Base-by-base conservation (phyloP, 306 rosid genomes). In the Prunus kanzakura region DNA sequence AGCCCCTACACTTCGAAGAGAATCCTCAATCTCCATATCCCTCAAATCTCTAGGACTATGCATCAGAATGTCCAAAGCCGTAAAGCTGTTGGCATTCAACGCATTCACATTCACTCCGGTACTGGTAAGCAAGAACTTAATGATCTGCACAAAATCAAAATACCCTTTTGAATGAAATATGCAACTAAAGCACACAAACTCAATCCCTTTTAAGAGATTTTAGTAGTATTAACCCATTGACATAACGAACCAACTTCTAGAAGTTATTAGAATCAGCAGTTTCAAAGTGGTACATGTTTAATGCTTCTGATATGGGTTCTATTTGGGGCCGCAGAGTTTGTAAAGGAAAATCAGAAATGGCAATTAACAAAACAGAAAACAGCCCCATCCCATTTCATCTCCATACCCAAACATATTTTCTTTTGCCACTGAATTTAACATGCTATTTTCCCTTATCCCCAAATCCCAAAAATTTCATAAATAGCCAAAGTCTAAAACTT, bases 41-140 rank as follows among this genome's bases (percentile, higher is more conserved):
- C 47, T 80, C 49, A 69, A 49, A 52, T 58, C 83, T 80, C 79
- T 58, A 23, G 75, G 79, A 62, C 83, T 80, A 38, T 68, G 76
- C 63, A 69, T 23, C 35, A 82, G 78, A 69, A 82, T 74, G 66
- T 78, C 86, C 10, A 78, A 52, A 3, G 86, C 80, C 14, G 83
- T 82, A 8, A 56, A 43, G 55, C 81, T 58, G 45, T 72, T 79
- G 32, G 66, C 11, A 43, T 73, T 83, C 71, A 76, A 67, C 3
- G 58, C 76, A 54, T 76, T 75, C 64, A 79, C 84, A 16, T 83
- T 2, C 47, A 78, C 76, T 49, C 65, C 32, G 15, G 72, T 71
- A 38, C 43, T 2, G 9, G 63, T 29, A 23, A 77, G 62, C 75
- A 70, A 65, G 23, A 9, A 79, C 47, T 71, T 83, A 11, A 76